Evolutionary conservation across 2,329 filamentous ascomycete species (phyloP), one percentile per base, ranked within the genome.

Genomic region (Blastomyces emzantsi): DNA sequence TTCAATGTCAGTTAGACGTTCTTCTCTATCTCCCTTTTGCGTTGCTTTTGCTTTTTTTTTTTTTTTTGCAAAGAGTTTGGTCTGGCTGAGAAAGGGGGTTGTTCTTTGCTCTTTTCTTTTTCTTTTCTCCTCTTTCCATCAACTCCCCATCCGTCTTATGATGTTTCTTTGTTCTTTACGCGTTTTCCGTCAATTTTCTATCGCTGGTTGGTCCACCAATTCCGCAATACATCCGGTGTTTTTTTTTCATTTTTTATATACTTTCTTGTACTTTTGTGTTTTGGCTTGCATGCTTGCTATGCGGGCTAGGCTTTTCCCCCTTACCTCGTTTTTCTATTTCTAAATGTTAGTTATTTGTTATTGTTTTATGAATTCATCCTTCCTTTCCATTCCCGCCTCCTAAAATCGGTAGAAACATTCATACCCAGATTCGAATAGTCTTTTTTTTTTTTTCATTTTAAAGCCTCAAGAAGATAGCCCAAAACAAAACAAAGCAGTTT

Each of bases 41-140:
- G 52, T 43, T 36, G 60, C 22, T 25, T 51, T 51, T 51, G 2
- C 25, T 7, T 22, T 63, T 62, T 52, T 33, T 62, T 22, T n/a
- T 28, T 51, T 17, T 9, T 25, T 1, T 13, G 49, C 49, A 25
- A 51, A 28, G 9, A 51, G 49, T 51, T 51, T 51, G 13, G 22
- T 51, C n/a, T 25, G 45, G 45, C 19, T n/a, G 19, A 49, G 45
- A 49, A 49, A 49, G 9, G 45, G n/a, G n/a, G n/a, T 2, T 49
- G 45, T 49, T 49, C 8, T 8, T 47, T n/a, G n/a, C 3, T 47
- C 11, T 22, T 49, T 49, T n/a, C 11, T n/a, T n/a, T 22, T 22
- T 9, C 1, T 47, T 47, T 1, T 47, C n/a, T 25, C 0, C 45
- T 11, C n/a, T 47, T 47, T 47, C 9, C n/a, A n/a, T 4, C n/a